Base-by-base conservation (phyloP, 805 yeast species). In the Torulaspora indica region DNA sequence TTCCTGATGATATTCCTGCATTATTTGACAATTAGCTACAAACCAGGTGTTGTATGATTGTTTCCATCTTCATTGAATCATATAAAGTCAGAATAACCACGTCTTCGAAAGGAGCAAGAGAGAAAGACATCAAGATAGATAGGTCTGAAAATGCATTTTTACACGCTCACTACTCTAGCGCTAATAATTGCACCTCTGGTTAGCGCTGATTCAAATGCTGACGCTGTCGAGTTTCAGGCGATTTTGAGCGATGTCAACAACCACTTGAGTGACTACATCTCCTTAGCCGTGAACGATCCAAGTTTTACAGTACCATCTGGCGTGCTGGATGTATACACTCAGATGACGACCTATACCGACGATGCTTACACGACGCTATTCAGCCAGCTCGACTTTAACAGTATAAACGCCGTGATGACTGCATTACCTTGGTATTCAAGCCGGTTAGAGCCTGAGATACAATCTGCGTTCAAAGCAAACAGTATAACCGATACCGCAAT, bases 401-500 rank as follows among this genome's bases (percentile, higher is more conserved):
- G 56, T 24, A 63, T 66, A 28, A 54, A 60, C 23, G 45, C 65
- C 8, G 57, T 60, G 43, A 55, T 66, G 41, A 51, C 64, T 13
- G 62, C 56, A 25, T 47, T 67, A 33, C 69, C 71, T 51, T 67
- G 70, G 70, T 67, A 60, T 51, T 48, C 61, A 17, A 43, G 59
- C 29, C 58, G 66, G 51, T 40, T 63, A 28, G 48, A 45, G 15
- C 51, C 61, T 29, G 51, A 43, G 25, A 46, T 56, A 20, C 39
- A 49, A 10, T 44, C 55, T 32, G 55, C 51, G 42, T 33, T 52
- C 32, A 20, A 25, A 15, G 36, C 41, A 10, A 25, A 14, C 29
- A n/a, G 28, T n/a, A 6, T 35, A 17, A 30, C 41, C 4, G 37
- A 22, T 10, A 24, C 37, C 6, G 10, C 46, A 15, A 28, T 44